A percentile compares a stretch with the other conserved stretches of the same genome.
Evolutionary conservation across 805 yeast genomes (phyloP).

Genomic region (Blastobotrys muscicola): DNA sequence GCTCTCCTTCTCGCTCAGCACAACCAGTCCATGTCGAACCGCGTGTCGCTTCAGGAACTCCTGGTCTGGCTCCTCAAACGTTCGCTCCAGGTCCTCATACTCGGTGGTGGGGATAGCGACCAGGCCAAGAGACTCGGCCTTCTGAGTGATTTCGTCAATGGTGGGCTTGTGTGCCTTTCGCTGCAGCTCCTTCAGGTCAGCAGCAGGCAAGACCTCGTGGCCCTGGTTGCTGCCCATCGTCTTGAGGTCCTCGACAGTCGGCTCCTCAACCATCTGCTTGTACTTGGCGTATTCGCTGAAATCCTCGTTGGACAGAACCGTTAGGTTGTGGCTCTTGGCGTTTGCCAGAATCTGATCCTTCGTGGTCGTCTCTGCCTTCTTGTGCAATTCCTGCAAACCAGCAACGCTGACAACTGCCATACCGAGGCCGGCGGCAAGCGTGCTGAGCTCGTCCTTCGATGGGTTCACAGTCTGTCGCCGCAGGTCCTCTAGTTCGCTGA

Average conservation of each 20-base stretch:
- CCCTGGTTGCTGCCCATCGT: constrained; percentile 5
- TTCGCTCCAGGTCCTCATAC: constrained; percentile 17
- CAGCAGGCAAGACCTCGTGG: constrained; percentile 8
- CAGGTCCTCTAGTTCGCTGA: constrained; percentile 11
- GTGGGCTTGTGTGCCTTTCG: constrained; percentile 11
- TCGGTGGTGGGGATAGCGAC: constrained; percentile 14
- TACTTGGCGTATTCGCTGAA: constrained; percentile 8
- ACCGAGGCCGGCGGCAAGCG: constrained; percentile 23
- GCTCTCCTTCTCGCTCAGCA: constrained; percentile 14
- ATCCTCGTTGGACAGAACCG: constrained; percentile 8
- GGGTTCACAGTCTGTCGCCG: constrained; percentile 14
- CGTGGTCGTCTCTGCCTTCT: constrained; percentile 13
- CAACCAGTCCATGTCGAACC: constrained; percentile 11
- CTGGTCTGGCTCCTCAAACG: constrained; percentile 16
- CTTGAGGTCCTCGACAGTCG: constrained; percentile 13
- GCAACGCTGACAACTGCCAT: constrained; percentile 26
- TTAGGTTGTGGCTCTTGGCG: constrained; percentile 10
- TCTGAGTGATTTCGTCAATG: constrained; percentile 9
- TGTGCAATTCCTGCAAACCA: constrained; percentile 21
- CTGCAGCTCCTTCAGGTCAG: constrained; percentile 9
- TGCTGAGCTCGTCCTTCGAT: constrained; percentile 22
- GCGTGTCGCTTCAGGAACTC: constrained; percentile 11
- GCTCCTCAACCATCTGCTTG: constrained; percentile 13
- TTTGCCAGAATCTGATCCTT: constrained; percentile 10
- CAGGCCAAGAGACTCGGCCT: constrained; percentile 11